Evolutionary conservation across 768 basidiomycete species (phyloP), one percentile per base, ranked within the genome.

Genomic region (Kwoniella europaea): DNA sequence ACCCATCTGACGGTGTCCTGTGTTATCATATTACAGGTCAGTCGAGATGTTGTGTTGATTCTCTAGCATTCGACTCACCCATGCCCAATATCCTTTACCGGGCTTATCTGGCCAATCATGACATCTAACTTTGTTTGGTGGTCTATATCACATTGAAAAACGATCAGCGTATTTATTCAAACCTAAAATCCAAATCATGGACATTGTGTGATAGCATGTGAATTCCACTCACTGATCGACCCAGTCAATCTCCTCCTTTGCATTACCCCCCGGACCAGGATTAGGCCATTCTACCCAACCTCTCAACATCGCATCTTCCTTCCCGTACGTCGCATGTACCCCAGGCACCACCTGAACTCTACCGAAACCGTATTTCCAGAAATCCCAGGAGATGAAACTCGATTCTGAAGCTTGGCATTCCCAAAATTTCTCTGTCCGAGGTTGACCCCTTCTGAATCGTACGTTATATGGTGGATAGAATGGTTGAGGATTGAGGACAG

Each of bases 381-480:
- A 78, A 68, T 81, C 79, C 79, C 79, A 81, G 13, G 68, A 69
- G 62, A 81, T 76, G 56, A 81, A 79, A 41, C 64, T 68, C 20
- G 72, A 74, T 76, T 81, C 79, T 0, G 77, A 78, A 35, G 67
- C 67, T 68, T 81, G 79, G 65, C 79, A 81, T 68, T 81, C 79
- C 54, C 67, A 71, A 27, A 75, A 77, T 16, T 63, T 59, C 5
- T 64, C 63, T 46, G 65, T 70, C 18, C 67, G 55, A 13, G 73
- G 67, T 43, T 71, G 20, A 24, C 74, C 79, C n/a, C 79, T 63
- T 46, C 83, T 72, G 75, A 84, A 84, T 27, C 82, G 77, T 62
- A 84, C 76, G 65, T 80, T 79, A 71, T 82, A 79, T 9, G 81
- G 82, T 1, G 80, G 67, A 22, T 76, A 65, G 76, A 84, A 83